A percentile compares a stretch with the other conserved stretches of the same genome.
Conservation (phyloP, 495 filamentous ascomycete species). For the Annulohypoxylon stygium region DNA sequence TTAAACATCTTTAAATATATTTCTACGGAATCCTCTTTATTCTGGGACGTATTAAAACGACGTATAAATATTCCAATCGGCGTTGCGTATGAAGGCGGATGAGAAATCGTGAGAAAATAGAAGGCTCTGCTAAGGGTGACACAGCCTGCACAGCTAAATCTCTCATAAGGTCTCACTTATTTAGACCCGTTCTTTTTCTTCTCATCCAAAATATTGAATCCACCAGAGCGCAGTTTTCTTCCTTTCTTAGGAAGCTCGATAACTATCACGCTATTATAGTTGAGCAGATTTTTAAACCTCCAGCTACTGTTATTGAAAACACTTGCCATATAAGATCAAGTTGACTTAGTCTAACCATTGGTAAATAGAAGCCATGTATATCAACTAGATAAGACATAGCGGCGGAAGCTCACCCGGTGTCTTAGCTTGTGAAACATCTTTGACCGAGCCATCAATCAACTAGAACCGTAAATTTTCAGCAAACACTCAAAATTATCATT, state of each 20-base stretch:
- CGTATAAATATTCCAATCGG: not conserved
- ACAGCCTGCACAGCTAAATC: not conserved
- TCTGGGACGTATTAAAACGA: not conserved
- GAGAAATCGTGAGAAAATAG: not conserved
- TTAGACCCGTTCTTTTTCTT: constrained; percentile 3
- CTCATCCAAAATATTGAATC: not conserved
- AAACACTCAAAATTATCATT: not conserved
- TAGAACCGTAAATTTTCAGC: not conserved
- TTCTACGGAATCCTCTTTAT: not conserved
- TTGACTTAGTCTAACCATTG: not conserved
- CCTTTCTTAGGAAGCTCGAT: constrained; percentile 2
- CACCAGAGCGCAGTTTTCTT: not conserved
- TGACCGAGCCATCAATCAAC: not conserved
- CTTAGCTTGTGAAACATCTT: not conserved
- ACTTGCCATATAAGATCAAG: not conserved
- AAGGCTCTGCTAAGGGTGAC: not conserved
- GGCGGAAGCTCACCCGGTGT: not conserved
- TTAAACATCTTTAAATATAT: not conserved
- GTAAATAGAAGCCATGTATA: not conserved
- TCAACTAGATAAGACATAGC: not conserved
- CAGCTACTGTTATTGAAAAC: not conserved
- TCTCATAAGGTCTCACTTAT: not conserved
- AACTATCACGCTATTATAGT: not conserved
- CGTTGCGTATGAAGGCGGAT: not conserved
- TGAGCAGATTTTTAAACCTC: not conserved